Base-by-base conservation (phyloP, 1,284 basidiomycete genomes). In the Ganoderma lingzhi region DNA sequence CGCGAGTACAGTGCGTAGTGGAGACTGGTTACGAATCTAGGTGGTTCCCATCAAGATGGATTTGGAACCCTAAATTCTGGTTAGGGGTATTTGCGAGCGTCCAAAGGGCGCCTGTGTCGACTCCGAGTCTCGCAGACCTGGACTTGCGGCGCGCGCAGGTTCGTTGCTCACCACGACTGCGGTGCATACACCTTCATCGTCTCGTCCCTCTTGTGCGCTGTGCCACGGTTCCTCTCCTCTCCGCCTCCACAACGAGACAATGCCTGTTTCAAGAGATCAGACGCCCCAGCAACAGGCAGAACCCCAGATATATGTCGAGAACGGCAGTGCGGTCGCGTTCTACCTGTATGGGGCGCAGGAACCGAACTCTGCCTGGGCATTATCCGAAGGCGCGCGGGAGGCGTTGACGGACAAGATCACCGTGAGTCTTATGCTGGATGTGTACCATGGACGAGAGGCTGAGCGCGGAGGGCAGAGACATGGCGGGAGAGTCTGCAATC, bases 401-500 rank as follows among this genome's bases (percentile, higher is more conserved):
- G 23, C 39, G 10, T 23, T 72, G 2, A 12, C 12, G 1, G 35
- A 44, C 3, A 41, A 60, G n/a, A 71, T 74, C 8, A 23, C n/a
- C 6, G 73, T 74, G 56, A 55, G 70, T 48, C 15, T 12, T 15
- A 6, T 19, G 15, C n/a, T 30, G 5, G 14, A 9, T 2, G 6
- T 37, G 9, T 45, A 3, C 2, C 6, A 19, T 17, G 17, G 6
- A 2, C 41, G 6, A 14, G 12, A 39, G 39, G 39, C 48, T 69
- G 12, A 69, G n/a, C 17, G 10, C 4, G 23, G 32, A 28, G 17
- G 28, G n/a, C 41, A 76, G 75, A 48, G 19, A 23, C 44, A 75
- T n/a, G 76, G 76, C 2, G 76, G 76, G 14, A 14, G 9, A 2
- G 30, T 76, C 9, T 68, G 56, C 28, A 32, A 62, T 1, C 10